A percentile compares a stretch with the other conserved stretches of the same genome.
These are phyloP conservation scores for Chlorella sorokiniana DNA, from an alignment of 139 green algal genomes.

Conservation along the genomic window DNA sequence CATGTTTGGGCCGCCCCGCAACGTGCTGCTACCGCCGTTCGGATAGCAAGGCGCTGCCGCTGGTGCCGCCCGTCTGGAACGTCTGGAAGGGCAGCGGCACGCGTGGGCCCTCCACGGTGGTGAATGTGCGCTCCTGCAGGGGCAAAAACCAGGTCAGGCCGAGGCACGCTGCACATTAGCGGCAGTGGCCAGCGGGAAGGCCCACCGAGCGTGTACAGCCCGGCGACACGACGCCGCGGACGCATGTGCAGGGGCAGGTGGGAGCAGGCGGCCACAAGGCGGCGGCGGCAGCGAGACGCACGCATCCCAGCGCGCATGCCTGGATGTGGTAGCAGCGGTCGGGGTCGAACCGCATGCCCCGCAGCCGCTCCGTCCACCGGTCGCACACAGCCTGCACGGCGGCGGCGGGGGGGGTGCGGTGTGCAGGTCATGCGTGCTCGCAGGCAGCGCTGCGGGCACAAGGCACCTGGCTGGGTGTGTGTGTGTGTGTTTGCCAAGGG, in stretches of 20 bases:
- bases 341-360: constrained; percentile 32
- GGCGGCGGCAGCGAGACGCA: background rate
- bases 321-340: constrained; percentile 33
- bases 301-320: constrained; percentile 18
- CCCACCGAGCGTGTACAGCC: background rate
- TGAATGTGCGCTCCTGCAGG: constrained; percentile 40
- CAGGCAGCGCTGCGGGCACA: too few species aligned
- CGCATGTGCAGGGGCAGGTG: background rate
- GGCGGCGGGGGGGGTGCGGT: background rate
- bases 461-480: too few species aligned
- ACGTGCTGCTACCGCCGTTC: background rate
- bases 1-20: too few species aligned
- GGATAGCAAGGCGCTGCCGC: background rate
- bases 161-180: background rate
- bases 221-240: background rate
- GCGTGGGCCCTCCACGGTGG: constrained; percentile 38
- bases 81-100: constrained; percentile 32
- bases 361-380: constrained; percentile 24
- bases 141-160: background rate
- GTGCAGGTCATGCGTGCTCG: background rate
- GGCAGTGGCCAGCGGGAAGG: too few species aligned
- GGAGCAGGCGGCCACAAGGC: background rate
- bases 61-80: constrained; percentile 14
- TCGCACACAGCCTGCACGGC: constrained; percentile 36
- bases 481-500: background rate